Conservation (phyloP, 2,329 filamentous ascomycete genomes). For the Teratosphaeria nubilosa region DNA sequence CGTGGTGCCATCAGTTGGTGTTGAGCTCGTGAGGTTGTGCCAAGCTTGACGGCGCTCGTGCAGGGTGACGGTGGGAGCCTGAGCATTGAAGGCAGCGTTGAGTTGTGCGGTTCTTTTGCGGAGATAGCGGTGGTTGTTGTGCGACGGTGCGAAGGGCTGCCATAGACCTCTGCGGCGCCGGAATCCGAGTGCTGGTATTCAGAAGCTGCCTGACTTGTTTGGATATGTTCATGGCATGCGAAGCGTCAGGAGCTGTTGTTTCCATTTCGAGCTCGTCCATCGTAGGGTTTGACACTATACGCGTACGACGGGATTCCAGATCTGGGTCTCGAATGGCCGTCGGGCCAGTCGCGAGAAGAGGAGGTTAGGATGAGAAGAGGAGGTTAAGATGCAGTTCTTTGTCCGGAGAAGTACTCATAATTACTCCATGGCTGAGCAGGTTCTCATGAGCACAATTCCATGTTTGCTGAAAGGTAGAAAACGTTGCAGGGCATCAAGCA, state of each 20-base stretch:
- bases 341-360: not conserved
- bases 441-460: not conserved
- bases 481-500: not conserved
- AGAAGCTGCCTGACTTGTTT: not conserved
- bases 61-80: not conserved
- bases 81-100: conserved; percentile 4
- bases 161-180: not conserved
- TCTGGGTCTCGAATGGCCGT: not conserved
- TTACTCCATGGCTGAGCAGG: not conserved
- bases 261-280: not conserved
- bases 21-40: conserved; percentile 2
- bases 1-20: not conserved
- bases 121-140: conserved; percentile 4
- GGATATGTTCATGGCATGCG: not conserved
- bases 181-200: not conserved
- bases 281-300: not conserved
- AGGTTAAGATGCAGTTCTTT: not conserved
- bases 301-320: not conserved
- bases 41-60: conserved; percentile 6
- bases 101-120: conserved; percentile 3
- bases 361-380: not conserved
- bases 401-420: not conserved
- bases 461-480: not conserved
- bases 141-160: conserved; percentile 1
- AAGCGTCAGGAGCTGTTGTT: not conserved